Evolutionary conservation across 345 rosid genomes (phyloP).

Genomic region (Laguncularia racemosa): DNA sequence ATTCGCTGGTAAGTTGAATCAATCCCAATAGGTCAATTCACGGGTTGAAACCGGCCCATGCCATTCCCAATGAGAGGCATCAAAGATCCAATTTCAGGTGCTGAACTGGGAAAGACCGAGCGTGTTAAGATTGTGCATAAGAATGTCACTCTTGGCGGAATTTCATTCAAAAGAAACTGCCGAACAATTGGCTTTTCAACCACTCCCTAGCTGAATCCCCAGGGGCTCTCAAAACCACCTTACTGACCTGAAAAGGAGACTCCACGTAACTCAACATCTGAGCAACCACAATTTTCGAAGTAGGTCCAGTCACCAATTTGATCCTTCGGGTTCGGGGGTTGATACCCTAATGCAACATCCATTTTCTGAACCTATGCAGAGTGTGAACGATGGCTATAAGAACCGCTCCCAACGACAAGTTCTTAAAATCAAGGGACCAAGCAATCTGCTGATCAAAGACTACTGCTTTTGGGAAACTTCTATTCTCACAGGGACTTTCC

Average conservation of each 20-base stretch:
- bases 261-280: constrained; percentile 92
- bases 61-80: too few relatives aligned
- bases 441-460: constrained; percentile 97
- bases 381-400: constrained; percentile 93
- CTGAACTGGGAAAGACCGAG: constrained; percentile 88
- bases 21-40: too few relatives aligned
- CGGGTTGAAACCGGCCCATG: too few relatives aligned
- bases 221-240: constrained; percentile 85
- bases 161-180: constrained; percentile 89
- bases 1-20: too few relatives aligned
- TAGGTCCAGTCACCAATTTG: constrained; percentile 93
- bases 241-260: constrained; percentile 92
- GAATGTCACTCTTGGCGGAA: constrained; percentile 83
- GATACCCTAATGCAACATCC: constrained; percentile 90
- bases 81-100: constrained; percentile 85
- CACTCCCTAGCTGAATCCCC: constrained; percentile 93
- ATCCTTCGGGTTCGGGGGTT: constrained; percentile 85
- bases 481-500: constrained; percentile 97
- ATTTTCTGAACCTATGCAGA: constrained; percentile 88
- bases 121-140: constrained; percentile 87
- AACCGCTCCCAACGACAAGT: constrained; percentile 93
- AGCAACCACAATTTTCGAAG: constrained; percentile 80
- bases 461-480: constrained; percentile 93
- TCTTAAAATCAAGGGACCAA: constrained; percentile 95
- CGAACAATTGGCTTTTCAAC: constrained; percentile 97